Evolutionary conservation across 163 green algal species (phyloP), one percentile per base, ranked within the genome.

Genomic region (Prototheca cutis): DNA sequence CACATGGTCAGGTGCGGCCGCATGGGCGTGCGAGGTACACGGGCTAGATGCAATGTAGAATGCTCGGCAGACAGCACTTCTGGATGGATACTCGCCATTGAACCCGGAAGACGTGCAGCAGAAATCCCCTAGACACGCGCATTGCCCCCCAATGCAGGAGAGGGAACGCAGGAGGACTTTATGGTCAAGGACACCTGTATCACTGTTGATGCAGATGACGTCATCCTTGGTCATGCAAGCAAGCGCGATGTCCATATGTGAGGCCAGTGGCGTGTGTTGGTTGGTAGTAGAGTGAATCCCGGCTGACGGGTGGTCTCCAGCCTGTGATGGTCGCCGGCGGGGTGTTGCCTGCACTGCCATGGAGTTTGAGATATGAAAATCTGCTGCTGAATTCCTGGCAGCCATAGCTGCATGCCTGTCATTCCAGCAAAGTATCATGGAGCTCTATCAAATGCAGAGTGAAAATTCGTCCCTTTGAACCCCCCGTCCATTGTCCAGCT

Each of bases 141-240:
- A 10, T 45, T 15, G 1, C 13, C 36, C 36, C 36, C 17, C 13
- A 45, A 21, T 45, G 36, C 36, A 51, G 6, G 52, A 67, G 75
- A 39, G 17, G 67, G 59, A 30, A 83, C 55, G 7, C 90, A 97
- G 74, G 60, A 87, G 31, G 87, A 95, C 29, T 80, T 94, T 39
- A 95, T 97, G 89, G 57, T 76, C 6, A 76, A 74, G 47, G 90
- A 97, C 56, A 72, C 88, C 49, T 96, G 89, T 73, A 90, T 98
- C 34, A 48, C 95, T 19, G 88, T 98, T n/a, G 75, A 96, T 57
- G 76, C 86, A n/a, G 27, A 76, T 7, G 91, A 98, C 62, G 49
- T 69, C 7, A 71, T 95, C 19, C 65, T 77, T 1, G 87, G 90
- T 18, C 71, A 85, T 29, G 79, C 78, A 30, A 90, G 71, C 72